These are phyloP conservation scores for Daldinia sp. DNA, from an alignment of 2,329 filamentous ascomycete species.

Conservation along the genomic window DNA sequence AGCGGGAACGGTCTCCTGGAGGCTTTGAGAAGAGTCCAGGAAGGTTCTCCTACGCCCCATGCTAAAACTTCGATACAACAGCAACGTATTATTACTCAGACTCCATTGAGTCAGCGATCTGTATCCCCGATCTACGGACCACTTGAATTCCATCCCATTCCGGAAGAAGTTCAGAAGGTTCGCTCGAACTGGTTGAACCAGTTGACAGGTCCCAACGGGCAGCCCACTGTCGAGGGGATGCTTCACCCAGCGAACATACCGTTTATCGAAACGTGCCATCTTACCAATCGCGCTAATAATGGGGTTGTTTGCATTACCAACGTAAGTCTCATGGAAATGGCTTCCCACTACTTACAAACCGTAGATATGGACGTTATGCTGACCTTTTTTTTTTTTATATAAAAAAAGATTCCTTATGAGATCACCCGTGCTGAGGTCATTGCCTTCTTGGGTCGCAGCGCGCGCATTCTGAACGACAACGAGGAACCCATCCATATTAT, in stretches of 20 bases:
- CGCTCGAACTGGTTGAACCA: slow-evolving; percentile 51
- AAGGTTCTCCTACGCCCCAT: neutral
- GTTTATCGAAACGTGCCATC: slow-evolving; percentile 53
- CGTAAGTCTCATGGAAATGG: slow-evolving; percentile 50
- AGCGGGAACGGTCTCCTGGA: neutral
- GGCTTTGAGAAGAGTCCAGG: neutral
- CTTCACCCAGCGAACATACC: slow-evolving; percentile 55
- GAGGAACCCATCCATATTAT: slow-evolving; percentile 57
- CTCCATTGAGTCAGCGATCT: neutral
- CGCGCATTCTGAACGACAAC: slow-evolving; percentile 51
- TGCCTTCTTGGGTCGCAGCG: slow-evolving; percentile 55
- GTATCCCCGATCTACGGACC: neutral
- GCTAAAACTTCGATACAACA: neutral
- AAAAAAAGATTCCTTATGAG: slow-evolving; percentile 57
- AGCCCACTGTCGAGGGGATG: slow-evolving; percentile 49
- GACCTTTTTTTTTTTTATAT: slow-evolving; percentile 4
- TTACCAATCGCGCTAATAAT: slow-evolving; percentile 44
- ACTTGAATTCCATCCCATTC: neutral
- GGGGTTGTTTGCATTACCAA: slow-evolving; percentile 61
- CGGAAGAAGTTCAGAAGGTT: neutral
- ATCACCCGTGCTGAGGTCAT: slow-evolving; percentile 52
- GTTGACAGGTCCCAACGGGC: slow-evolving; percentile 48
- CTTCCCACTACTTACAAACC: neutral
- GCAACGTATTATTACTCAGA: neutral
- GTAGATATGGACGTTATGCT: neutral